phyloP scores from a whole-genome alignment of 2,329 filamentous ascomycete genomes.

The Hirsutella rhossiliensis region DNA sequence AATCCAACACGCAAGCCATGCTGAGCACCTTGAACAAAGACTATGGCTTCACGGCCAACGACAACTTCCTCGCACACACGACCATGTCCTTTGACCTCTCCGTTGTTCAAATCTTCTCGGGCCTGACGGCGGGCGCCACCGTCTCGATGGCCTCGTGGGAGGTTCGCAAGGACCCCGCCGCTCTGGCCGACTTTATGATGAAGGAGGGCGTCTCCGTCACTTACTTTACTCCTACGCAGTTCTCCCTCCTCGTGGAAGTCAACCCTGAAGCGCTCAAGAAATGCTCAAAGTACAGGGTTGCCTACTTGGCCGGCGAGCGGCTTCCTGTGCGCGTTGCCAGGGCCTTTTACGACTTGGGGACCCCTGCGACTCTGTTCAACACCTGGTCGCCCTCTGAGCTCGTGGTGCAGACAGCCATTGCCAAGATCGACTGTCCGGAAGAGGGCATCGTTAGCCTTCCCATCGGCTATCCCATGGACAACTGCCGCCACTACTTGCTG shows the following conservation, averaged over 20 bases:
- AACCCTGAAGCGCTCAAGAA: conserved; percentile 8
- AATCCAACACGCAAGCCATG: conserved; percentile 14
- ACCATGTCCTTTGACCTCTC: conserved; percentile 13
- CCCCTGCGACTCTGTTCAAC: conserved; percentile 10
- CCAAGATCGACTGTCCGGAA: conserved; percentile 6
- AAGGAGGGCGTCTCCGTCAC: conserved; percentile 8
- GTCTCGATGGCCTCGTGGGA: conserved; percentile 11
- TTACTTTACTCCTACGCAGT: conserved; percentile 13
- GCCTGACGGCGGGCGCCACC: conserved; percentile 10
- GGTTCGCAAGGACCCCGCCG: conserved; percentile 11
- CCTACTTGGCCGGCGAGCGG: conserved; percentile 11
- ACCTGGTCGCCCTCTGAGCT: conserved; percentile 12
- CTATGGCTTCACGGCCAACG: conserved; percentile 7
- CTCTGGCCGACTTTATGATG: conserved; percentile 12
- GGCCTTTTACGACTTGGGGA: conserved; percentile 11
- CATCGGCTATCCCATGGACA: conserved; percentile 13
- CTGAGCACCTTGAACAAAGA: conserved; percentile 11
- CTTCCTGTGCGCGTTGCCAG: conserved; percentile 10
- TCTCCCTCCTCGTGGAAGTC: conserved; percentile 11
- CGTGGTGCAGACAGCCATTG: conserved; percentile 11
- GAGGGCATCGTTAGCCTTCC: conserved; percentile 8
- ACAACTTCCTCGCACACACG: conserved; percentile 12
- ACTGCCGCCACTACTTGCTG: conserved; percentile 26
- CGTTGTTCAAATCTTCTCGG: conserved; percentile 11
- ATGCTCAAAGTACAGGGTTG: conserved; percentile 10